These are phyloP conservation scores for Pelargonium australe DNA, from an alignment of 441 rosid genomes.

Conservation along the genomic window DNA sequence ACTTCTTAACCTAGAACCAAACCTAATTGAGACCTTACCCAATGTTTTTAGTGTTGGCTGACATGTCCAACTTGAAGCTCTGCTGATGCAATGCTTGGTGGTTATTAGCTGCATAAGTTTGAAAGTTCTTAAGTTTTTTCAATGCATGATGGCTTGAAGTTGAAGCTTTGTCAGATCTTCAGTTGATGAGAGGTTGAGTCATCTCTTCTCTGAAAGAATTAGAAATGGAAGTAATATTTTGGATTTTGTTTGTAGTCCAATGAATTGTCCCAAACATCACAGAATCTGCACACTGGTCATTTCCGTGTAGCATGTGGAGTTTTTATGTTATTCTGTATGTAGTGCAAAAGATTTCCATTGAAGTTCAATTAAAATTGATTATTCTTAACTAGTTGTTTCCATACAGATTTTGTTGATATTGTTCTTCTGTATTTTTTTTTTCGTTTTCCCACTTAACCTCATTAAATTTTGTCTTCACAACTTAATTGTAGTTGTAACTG, in stretches of 20 bases:
- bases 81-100: not conserved
- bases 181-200: not conserved
- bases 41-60: not conserved
- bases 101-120: not conserved
- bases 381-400: not conserved
- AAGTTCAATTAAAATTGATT: not conserved
- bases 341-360: not conserved
- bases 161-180: not conserved
- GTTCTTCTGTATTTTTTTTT: not conserved
- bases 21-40: not conserved
- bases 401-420: not conserved
- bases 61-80: slow-evolving; percentile 1
- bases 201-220: too few species aligned
- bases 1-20: not conserved
- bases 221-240: not conserved
- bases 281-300: not conserved
- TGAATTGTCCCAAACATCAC: not conserved
- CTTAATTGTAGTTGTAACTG: not conserved
- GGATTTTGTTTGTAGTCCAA: not conserved
- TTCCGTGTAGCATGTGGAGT: not conserved
- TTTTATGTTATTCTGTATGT: not conserved
- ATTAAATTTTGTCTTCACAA: not conserved
- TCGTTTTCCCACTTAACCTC: not conserved
- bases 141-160: not conserved
- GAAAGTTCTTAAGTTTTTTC: not conserved